phyloP scores from a whole-genome alignment of 2,329 filamentous ascomycete species.

The Colletotrichum lentis region DNA sequence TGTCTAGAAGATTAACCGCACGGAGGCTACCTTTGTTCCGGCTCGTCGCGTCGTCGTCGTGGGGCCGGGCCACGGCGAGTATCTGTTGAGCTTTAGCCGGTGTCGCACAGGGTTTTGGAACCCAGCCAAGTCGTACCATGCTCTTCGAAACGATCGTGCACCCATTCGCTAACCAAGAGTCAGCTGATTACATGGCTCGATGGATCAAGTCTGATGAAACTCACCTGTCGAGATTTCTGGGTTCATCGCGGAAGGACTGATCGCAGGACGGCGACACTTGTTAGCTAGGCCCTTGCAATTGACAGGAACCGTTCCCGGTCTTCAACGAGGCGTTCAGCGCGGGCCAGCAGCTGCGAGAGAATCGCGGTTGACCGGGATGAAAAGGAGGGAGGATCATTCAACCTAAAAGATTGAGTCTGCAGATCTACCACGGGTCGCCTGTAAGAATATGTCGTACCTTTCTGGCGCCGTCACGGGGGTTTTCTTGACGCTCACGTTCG shows the following conservation, averaged over 20 bases:
- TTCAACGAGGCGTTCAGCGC: constrained; percentile 24
- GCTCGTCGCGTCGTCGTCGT: constrained; percentile 55
- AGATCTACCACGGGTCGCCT: constrained; percentile 4
- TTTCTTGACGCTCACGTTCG: constrained; percentile 53
- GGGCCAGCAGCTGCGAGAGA: constrained; percentile 18
- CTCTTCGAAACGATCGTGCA: constrained; percentile 89
- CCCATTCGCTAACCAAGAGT: constrained; percentile 75
- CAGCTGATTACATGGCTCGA: constrained; percentile 40
- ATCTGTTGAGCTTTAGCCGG: constrained; percentile 43
- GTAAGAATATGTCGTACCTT: constrained; percentile 68
- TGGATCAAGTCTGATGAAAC: constrained; percentile 42
- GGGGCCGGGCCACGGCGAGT: constrained; percentile 53
- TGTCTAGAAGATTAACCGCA: constrained; percentile 35
- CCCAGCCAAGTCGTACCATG: constrained; percentile 57
- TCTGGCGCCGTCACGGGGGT: constrained; percentile 85
- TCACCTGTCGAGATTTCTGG: constrained; percentile 75
- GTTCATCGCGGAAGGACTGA: constrained; percentile 70
- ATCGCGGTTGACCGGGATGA: constrained; percentile 39
- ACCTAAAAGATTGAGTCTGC: constrained; percentile 33
- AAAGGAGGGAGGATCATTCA: constrained; percentile 32
- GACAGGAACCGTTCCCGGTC: constrained; percentile 25
- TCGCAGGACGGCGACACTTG: constrained; percentile 49
- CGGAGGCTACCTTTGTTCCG: constrained; percentile 48
- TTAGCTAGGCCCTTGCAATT: constrained; percentile 45
- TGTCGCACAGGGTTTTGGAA: background rate